phyloP scores from a whole-genome alignment of 2,329 filamentous ascomycete genomes.

The Colletotrichum higginsianum region DNA sequence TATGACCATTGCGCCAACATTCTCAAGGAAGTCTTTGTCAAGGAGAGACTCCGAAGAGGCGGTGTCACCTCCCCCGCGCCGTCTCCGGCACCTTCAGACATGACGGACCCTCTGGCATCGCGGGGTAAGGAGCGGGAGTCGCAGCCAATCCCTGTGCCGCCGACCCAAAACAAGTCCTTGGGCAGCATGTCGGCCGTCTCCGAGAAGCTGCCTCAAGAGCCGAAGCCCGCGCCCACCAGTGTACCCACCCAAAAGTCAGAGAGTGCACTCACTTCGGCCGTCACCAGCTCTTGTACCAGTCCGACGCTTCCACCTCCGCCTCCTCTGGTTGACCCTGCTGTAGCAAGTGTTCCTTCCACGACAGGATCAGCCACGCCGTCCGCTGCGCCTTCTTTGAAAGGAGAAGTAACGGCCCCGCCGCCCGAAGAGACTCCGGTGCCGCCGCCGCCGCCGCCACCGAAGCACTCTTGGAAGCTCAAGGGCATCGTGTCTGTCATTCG shows the following conservation, averaged over 20 bases:
- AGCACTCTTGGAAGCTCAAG: constrained; percentile 98
- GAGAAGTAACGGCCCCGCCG: constrained; percentile 48
- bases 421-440: constrained; percentile 67
- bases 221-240: constrained; percentile 30
- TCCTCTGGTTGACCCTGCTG: constrained; percentile 38
- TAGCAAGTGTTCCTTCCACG: constrained; percentile 52
- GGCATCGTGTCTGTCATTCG: constrained; percentile 97
- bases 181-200: constrained; percentile 32
- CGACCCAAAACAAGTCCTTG: constrained; percentile 36
- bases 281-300: constrained; percentile 55
- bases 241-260: constrained; percentile 53
- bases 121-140: constrained; percentile 59
- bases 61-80: constrained; percentile 71
- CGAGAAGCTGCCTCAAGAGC: constrained; percentile 37
- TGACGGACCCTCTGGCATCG: constrained; percentile 51
- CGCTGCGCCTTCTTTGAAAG: constrained; percentile 55
- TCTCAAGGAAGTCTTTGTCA: constrained; percentile 88
- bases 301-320: constrained; percentile 53
- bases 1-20: constrained; percentile 93
- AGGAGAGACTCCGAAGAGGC: constrained; percentile 78
- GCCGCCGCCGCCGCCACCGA: constrained; percentile 80
- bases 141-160: constrained; percentile 39
- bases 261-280: constrained; percentile 49
- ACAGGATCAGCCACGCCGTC: constrained; percentile 57
- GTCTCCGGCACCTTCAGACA: constrained; percentile 63